phyloP scores from a whole-genome alignment of 768 basidiomycete genomes.

The Hypholoma fasciculare region DNA sequence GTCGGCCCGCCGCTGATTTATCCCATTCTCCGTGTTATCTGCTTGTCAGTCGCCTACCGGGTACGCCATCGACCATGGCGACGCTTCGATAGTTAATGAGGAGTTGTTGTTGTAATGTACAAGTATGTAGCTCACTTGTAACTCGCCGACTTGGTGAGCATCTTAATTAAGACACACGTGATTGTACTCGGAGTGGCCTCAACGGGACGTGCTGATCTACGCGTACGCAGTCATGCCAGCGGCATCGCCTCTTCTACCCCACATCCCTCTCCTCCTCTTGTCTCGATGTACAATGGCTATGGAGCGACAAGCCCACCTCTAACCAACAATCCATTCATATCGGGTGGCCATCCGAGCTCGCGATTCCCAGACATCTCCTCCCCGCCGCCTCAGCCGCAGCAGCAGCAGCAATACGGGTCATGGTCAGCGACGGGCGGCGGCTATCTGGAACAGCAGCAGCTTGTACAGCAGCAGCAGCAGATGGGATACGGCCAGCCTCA shows the following conservation, averaged over 20 bases:
- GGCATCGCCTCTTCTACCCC: background rate
- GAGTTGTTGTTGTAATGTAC: background rate
- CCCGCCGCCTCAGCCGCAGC: constrained; percentile 27
- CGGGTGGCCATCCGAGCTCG: constrained; percentile 41
- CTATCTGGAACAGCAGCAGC: constrained; percentile 36
- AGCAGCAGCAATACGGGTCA: constrained; percentile 18
- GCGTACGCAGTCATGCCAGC: background rate
- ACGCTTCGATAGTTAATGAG: too few relatives aligned
- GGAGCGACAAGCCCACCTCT: constrained; percentile 33
- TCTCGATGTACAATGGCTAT: constrained; percentile 44
- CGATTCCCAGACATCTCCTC: constrained; percentile 67
- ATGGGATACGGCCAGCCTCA: constrained; percentile 15
- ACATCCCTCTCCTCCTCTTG: background rate
- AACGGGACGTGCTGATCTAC: background rate
- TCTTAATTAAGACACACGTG: background rate
- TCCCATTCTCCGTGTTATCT: too few relatives aligned
- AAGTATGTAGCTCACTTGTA: constrained; percentile 1
- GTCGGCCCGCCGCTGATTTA: too few relatives aligned
- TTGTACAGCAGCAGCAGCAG: constrained; percentile 27
- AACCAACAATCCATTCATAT: constrained; percentile 74
- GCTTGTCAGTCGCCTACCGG: too few relatives aligned
- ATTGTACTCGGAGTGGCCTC: background rate
- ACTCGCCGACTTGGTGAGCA: background rate
- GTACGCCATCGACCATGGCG: too few relatives aligned
- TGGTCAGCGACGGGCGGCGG: constrained; percentile 15